phyloP scores from a whole-genome alignment of 23 red algal genomes.

The Gracilaria domingensis region DNA sequence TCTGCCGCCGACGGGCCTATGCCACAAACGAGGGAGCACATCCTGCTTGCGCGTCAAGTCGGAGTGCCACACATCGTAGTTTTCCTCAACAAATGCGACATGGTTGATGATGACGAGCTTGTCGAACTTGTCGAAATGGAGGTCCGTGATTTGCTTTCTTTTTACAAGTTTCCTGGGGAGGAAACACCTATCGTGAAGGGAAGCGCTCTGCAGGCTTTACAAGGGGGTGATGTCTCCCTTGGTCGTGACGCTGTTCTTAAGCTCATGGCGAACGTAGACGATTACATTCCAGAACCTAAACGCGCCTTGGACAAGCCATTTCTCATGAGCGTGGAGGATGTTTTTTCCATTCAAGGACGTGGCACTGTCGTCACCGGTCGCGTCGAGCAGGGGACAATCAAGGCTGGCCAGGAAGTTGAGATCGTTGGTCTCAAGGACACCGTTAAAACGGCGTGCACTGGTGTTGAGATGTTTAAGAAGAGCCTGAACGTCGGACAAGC shows the following conservation, averaged over 20 bases:
- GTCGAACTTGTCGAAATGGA: slow-evolving; percentile 98
- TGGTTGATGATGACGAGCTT: slow-evolving; percentile 97
- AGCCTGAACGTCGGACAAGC: slow-evolving; percentile 87
- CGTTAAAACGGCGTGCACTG: slow-evolving; percentile 87
- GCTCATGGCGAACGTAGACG: slow-evolving; percentile 92
- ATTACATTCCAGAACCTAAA: slow-evolving; percentile 91
- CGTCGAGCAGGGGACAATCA: slow-evolving; percentile 90
- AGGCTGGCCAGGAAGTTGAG: slow-evolving; percentile 95
- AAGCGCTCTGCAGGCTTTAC: slow-evolving; percentile 89
- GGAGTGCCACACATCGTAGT: slow-evolving; percentile 98
- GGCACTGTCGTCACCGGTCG: slow-evolving; percentile 99
- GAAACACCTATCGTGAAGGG: slow-evolving; percentile 90
- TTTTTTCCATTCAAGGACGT: slow-evolving; percentile 94
- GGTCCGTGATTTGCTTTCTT: slow-evolving; percentile 92
- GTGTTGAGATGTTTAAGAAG: slow-evolving; percentile 99
- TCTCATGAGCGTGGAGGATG: slow-evolving; percentile 94
- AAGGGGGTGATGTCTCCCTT: slow-evolving; percentile 80
- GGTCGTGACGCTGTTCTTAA: slow-evolving; percentile 82
- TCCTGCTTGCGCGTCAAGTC: slow-evolving; percentile 96
- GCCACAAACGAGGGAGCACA: slow-evolving; percentile 98
- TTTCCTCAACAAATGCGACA: slow-evolving; percentile 98
- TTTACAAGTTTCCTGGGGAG: slow-evolving; percentile 97
- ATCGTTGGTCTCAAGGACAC: slow-evolving; percentile 91
- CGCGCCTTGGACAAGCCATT: slow-evolving; percentile 93
- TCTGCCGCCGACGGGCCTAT: slow-evolving; percentile 94